Percentiles rank a stretch among this genome's conserved stretches.
Evolutionary conservation across 31 red algal species (phyloP).

Genomic region (Asparagopsis taxiformis): DNA sequence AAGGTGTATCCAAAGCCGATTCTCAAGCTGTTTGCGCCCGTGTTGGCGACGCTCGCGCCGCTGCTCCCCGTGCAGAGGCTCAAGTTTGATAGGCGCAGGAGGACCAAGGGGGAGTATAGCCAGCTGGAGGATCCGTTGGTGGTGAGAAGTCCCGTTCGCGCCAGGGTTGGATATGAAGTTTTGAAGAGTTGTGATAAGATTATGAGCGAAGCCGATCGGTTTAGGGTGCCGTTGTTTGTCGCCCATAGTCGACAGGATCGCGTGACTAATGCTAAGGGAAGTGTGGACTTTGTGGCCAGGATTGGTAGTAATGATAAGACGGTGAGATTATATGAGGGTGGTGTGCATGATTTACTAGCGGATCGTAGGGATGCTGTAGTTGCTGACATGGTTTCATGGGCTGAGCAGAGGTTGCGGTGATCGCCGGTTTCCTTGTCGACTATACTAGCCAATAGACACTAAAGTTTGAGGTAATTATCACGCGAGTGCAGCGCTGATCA

Average conservation of each 20-base stretch:
- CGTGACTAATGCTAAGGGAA: constrained; percentile 67
- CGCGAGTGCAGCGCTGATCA: too few relatives aligned
- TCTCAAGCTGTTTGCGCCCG: constrained; percentile 67
- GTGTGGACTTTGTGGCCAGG: constrained; percentile 48
- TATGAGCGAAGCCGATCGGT: constrained; percentile 63
- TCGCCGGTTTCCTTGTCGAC: too few relatives aligned
- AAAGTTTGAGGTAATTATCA: too few relatives aligned
- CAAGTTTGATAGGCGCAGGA: constrained; percentile 48
- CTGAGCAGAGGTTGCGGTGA: constrained; percentile 22
- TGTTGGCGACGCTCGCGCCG: constrained; percentile 68
- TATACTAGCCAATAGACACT: too few relatives aligned
- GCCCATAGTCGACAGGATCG: constrained; percentile 67
- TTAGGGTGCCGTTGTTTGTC: constrained; percentile 65
- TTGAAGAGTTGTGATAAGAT: constrained; percentile 78
- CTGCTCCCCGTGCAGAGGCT: constrained; percentile 70
- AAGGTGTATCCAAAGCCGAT: constrained; percentile 73
- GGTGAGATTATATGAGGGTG: constrained; percentile 46
- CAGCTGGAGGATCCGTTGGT: constrained; percentile 51
- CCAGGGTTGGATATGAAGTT: constrained; percentile 66
- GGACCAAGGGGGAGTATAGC: constrained; percentile 34
- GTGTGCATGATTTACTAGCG: constrained; percentile 71
- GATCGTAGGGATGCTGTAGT: constrained; percentile 62
- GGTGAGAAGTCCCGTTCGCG: constrained; percentile 50
- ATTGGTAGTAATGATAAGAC: constrained; percentile 71
- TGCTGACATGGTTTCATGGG: constrained; percentile 67